Evolutionary conservation across 495 filamentous ascomycete genomes (phyloP).

Genomic region (Penicillium odoratum): DNA sequence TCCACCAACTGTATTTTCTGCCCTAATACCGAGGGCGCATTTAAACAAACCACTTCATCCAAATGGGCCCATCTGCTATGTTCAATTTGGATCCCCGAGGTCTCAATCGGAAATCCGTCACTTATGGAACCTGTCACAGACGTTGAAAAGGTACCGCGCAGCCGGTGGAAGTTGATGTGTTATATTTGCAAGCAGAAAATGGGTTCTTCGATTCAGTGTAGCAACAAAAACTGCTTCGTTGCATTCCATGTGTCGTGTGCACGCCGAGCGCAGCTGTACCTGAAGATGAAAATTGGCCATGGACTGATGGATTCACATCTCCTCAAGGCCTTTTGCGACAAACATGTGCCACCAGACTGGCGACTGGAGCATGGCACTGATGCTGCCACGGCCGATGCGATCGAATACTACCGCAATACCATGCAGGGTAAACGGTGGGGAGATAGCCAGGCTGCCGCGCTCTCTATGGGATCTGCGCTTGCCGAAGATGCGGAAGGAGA

Average conservation of each 20-base stretch:
- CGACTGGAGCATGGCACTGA: conserved; percentile 80
- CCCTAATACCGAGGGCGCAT: conserved; percentile 94
- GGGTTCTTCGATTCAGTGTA: conserved; percentile 98
- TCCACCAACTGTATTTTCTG: conserved; percentile 97
- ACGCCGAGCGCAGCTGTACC: conserved; percentile 78
- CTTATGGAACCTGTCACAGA: conserved; percentile 99
- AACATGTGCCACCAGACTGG: conserved; percentile 90
- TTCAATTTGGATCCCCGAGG: conserved; percentile 97
- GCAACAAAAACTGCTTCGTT: conserved; percentile 93
- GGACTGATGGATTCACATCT: conserved; percentile 87
- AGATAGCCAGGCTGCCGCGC: conserved; percentile 83
- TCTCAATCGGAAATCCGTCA: conserved; percentile 90
- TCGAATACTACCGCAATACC: conserved; percentile 79
- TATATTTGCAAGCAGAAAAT: conserved; percentile 98
- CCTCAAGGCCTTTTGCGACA: conserved; percentile 94
- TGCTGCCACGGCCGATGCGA: conserved; percentile 61
- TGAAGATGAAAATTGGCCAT: conserved; percentile 95
- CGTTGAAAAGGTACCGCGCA: conserved; percentile 93
- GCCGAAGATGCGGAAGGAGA: conserved; percentile 39
- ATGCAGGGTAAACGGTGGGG: conserved; percentile 90
- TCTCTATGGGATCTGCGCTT: conserved; percentile 69
- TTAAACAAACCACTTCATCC: conserved; percentile 94
- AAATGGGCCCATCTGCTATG: conserved; percentile 97
- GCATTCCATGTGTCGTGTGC: conserved; percentile 99
- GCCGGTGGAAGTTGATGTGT: conserved; percentile 88